A percentile compares a stretch with the other conserved stretches of the same genome.
Conservation (phyloP, 2,329 filamentous ascomycete genomes). For the Bretziella fagacearum region DNA sequence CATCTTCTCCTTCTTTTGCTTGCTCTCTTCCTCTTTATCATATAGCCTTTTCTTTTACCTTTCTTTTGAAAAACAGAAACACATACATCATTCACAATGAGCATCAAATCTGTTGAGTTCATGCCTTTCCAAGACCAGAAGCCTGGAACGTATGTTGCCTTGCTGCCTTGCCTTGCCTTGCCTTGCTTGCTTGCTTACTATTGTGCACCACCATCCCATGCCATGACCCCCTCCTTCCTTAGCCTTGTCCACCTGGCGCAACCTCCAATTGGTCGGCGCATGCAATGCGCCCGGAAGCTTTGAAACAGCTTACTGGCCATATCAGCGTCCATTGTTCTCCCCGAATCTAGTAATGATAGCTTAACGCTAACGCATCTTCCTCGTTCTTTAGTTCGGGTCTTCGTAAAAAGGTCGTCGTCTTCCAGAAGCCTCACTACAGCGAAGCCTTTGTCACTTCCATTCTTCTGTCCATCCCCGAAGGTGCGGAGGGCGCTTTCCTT, state of each 20-base stretch:
- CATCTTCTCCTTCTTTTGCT: background rate
- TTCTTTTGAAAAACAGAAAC: conserved; percentile 2
- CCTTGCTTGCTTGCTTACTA: background rate
- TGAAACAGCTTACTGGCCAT: background rate
- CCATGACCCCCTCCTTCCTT: background rate
- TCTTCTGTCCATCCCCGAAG: conserved; percentile 89
- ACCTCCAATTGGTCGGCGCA: background rate
- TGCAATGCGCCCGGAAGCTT: background rate
- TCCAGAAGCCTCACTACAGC: conserved; percentile 89
- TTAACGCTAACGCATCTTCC: conserved; percentile 7
- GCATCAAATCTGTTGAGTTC: conserved; percentile 59
- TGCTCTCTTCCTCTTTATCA: conserved; percentile 2
- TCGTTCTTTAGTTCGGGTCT: conserved; percentile 60
- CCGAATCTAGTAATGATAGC: background rate
- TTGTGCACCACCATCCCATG: conserved; percentile 1
- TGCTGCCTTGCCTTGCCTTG: background rate
- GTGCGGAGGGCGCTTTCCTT: conserved; percentile 69
- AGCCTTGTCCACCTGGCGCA: background rate
- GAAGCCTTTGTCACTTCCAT: conserved; percentile 92
- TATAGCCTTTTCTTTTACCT: conserved; percentile 2
- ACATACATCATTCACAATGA: conserved; percentile 36
- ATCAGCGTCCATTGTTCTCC: background rate
- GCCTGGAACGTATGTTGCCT: conserved; percentile 75
- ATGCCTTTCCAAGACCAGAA: conserved; percentile 91
- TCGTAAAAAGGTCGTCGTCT: conserved; percentile 96